Evolutionary conservation across 2,329 filamentous ascomycete genomes (phyloP).

Genomic region (Trichophyton verrucosum): DNA sequence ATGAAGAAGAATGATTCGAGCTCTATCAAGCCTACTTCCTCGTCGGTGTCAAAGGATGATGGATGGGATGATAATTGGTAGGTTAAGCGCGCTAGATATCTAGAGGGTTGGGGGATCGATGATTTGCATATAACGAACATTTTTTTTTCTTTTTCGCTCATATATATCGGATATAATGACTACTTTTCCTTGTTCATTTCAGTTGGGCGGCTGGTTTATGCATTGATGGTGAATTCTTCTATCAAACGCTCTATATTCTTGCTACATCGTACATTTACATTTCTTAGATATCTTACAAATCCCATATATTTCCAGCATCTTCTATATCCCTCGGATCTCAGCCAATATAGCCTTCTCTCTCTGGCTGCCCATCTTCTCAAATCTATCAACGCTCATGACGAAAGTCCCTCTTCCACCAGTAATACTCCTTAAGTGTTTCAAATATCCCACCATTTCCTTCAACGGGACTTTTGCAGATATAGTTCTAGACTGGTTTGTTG

Average conservation of each 20-base stretch:
- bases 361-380: slow-evolving; percentile 52
- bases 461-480: slow-evolving; percentile 81
- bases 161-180: not conserved
- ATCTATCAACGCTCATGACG: slow-evolving; percentile 60
- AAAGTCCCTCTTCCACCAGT: slow-evolving; percentile 74
- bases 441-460: slow-evolving; percentile 92
- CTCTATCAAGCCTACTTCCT: slow-evolving; percentile 14
- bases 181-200: not conserved
- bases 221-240: not conserved
- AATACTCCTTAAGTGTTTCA: slow-evolving; percentile 76
- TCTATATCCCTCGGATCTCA: slow-evolving; percentile 29
- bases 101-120: not conserved
- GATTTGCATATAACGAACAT: not conserved
- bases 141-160: too few relatives aligned
- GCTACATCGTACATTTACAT: slow-evolving; percentile 4
- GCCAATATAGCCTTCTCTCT: slow-evolving; percentile 46
- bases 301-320: not conserved
- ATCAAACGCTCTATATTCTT: not conserved
- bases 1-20: slow-evolving; percentile 40
- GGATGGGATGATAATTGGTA: slow-evolving; percentile 45
- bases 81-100: not conserved
- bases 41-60: slow-evolving; percentile 35
- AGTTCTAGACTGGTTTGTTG: slow-evolving; percentile 40
- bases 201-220: not conserved
- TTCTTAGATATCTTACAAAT: not conserved